Base-by-base conservation (phyloP, 163 green algal genomes). In the Picocystis sp. region DNA sequence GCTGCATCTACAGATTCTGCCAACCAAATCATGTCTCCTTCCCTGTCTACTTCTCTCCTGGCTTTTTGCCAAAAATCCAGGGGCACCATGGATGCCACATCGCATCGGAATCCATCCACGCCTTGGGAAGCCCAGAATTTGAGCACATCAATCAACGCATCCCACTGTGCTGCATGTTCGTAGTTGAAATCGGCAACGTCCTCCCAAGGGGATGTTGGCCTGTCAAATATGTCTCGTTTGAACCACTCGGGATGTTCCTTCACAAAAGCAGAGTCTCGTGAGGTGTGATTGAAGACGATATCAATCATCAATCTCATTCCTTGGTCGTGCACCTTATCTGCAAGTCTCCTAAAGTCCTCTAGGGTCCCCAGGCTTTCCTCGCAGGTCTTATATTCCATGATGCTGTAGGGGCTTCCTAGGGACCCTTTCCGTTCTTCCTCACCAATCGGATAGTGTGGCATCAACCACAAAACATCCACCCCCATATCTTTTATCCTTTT, bases 201-300 rank as follows among this genome's bases (percentile, higher is more conserved):
- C 49, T 47, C 60, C 53, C 53, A 60, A 9, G 53, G 53, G 11
- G 49, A 64, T 9, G 53, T 60, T 19, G 53, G 53, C 11, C 50
- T 60, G 25, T 51, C 53, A 11, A 64, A 24, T 33, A 34, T 25
- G 44, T 60, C 53, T 51, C 22, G 38, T 11, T 60, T 60, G 22
- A 60, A 60, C 53, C 53, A 60, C 11, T 60, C 53, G 9, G 53
- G 53, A 62, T 60, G 53, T 17, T 60, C 17, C n/a, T n/a, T n/a
- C n/a, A n/a, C n/a, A n/a, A n/a, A n/a, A n/a, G n/a, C 25, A 50
- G 55, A 62, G 43, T 62, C 55, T 9, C 55, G 53, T 8, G 55
- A 43, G 8, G 55, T 62, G 55, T 62, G 55, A 14, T 62, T 62
- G 54, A 62, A 62, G 55, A 62, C 55, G 35, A 62, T 62, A 43